Conservation (phyloP, 2,329 filamentous ascomycete genomes). For the Neonectria neomacrospora region DNA sequence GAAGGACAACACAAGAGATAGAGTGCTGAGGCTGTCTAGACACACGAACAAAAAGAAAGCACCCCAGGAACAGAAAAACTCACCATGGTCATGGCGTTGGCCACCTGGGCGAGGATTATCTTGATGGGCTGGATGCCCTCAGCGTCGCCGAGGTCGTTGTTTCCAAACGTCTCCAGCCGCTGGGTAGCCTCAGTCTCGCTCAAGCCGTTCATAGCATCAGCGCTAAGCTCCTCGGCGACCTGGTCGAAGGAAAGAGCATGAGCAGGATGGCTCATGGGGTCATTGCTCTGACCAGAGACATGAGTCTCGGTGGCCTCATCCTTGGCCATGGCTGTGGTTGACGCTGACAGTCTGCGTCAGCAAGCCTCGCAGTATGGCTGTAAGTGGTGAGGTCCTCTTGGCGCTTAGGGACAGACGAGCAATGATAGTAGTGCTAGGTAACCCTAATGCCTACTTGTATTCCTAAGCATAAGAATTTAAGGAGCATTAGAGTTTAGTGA, state of each 20-base stretch:
- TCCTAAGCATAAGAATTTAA: slow-evolving; percentile 35
- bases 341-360: slow-evolving; percentile 32
- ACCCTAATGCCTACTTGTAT: slow-evolving; percentile 34
- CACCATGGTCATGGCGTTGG: slow-evolving; percentile 77
- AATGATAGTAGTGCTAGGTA: slow-evolving; percentile 4
- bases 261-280: slow-evolving; percentile 63
- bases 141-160: slow-evolving; percentile 64
- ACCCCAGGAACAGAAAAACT: slow-evolving; percentile 26
- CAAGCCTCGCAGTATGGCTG: background rate
- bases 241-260: slow-evolving; percentile 63
- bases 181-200: slow-evolving; percentile 60
- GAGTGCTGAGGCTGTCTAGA: slow-evolving; percentile 51
- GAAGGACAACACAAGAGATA: slow-evolving; percentile 38
- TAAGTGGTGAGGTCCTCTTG: background rate
- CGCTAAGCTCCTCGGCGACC: slow-evolving; percentile 63
- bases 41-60: slow-evolving; percentile 28
- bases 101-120: slow-evolving; percentile 71
- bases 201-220: slow-evolving; percentile 65
- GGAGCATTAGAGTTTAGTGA: slow-evolving; percentile 40
- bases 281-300: slow-evolving; percentile 50
- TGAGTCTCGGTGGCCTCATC: slow-evolving; percentile 37
- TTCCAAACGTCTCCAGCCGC: slow-evolving; percentile 65
- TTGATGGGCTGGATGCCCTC: slow-evolving; percentile 65
- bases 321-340: slow-evolving; percentile 36
- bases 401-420: slow-evolving; percentile 15